Conservation (phyloP, 306 rosid genomes). For the Hippophae gyantsensis region DNA sequence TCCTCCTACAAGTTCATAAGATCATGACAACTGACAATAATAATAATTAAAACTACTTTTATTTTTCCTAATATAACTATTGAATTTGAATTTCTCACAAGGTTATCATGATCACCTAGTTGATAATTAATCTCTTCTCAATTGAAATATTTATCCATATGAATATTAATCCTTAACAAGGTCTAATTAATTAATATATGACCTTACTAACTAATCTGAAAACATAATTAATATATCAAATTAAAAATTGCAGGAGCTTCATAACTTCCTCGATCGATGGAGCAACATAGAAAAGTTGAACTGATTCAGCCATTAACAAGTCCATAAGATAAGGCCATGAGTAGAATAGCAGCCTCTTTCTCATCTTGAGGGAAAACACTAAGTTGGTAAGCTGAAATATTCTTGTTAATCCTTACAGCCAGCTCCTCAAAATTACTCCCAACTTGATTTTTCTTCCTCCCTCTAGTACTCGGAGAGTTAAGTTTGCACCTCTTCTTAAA, state of each 20-base stretch:
- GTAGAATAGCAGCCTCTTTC: constrained; percentile 87
- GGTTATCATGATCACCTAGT: not conserved
- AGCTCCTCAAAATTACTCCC: constrained; percentile 48
- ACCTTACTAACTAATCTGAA: no score
- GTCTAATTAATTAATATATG: no score
- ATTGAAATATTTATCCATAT: no score
- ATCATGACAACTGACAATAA: constrained; percentile 5
- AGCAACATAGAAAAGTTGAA: not conserved
- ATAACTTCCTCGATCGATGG: no score
- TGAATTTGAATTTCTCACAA: constrained; percentile 3
- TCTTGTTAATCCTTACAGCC: constrained; percentile 24
- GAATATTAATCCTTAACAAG: no score
- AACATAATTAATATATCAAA: no score
- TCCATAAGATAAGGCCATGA: constrained; percentile 90
- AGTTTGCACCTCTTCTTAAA: constrained; percentile 39
- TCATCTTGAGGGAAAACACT: constrained; percentile 89
- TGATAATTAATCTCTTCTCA: no score
- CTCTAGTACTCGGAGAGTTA: constrained; percentile 13
- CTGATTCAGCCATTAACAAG: constrained; percentile 61
- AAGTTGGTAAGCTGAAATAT: constrained; percentile 38
- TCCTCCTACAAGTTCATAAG: constrained; percentile 20
- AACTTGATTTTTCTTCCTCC: constrained; percentile 26
- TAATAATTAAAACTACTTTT: constrained; percentile 8
- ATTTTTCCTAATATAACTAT: not conserved
- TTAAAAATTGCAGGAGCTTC: constrained; percentile 4